Conservation (phyloP, 805 yeast genomes). For the Metschnikowia koreensis region DNA sequence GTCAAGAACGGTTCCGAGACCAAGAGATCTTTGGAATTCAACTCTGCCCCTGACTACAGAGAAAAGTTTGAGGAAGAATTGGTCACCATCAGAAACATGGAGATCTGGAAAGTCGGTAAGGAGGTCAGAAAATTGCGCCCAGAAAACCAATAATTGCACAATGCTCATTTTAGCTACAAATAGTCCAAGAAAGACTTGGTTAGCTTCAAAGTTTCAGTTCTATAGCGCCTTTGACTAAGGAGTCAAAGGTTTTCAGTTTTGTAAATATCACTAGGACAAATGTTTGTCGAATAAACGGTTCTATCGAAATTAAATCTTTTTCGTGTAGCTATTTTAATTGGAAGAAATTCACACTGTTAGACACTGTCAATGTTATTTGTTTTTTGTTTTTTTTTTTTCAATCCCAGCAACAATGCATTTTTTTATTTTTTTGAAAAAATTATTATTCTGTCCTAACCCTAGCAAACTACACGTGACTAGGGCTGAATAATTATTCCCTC, state of each 20-base stretch:
- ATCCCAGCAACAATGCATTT: too few species aligned
- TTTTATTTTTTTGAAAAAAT: too few species aligned
- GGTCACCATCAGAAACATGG: constrained; percentile 91
- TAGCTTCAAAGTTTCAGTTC: constrained; percentile 19
- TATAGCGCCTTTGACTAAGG: not conserved
- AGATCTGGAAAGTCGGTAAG: constrained; percentile 99
- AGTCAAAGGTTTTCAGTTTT: constrained; percentile 4
- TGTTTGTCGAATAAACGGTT: constrained; percentile 48
- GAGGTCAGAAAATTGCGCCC: constrained; percentile 99
- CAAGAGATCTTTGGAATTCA: constrained; percentile 96
- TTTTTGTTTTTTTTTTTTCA: too few species aligned
- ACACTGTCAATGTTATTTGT: too few species aligned
- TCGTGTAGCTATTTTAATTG: not conserved
- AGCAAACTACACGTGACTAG: constrained; percentile 11
- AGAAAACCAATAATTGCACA: constrained; percentile 76
- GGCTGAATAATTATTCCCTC: constrained; percentile 6
- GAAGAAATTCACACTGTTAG: too few species aligned
- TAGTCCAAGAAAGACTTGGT: constrained; percentile 42
- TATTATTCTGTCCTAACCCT: constrained; percentile 9
- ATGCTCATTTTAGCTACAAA: constrained; percentile 12
- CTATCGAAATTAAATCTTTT: constrained; percentile 7
- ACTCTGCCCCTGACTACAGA: constrained; percentile 98
- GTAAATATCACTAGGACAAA: constrained; percentile 33
- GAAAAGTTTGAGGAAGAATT: constrained; percentile 93
- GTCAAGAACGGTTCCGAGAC: constrained; percentile 97